Base-by-base conservation (phyloP, 1,284 basidiomycete genomes). In the Sporisorium scitamineum region DNA sequence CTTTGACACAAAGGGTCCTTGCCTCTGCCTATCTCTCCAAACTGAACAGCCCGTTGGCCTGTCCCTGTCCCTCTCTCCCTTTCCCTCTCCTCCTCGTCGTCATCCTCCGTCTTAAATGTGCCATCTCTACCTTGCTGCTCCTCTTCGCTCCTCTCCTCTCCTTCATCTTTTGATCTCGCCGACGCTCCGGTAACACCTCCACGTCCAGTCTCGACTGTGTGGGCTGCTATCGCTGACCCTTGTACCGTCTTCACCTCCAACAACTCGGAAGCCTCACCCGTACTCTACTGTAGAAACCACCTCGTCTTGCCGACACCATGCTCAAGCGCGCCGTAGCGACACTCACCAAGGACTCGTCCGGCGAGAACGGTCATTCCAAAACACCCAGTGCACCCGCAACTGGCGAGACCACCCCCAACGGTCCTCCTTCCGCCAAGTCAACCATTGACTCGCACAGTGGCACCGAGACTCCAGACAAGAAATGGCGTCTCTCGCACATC, bases 151-250 rank as follows among this genome's bases (percentile, higher is more conserved):
- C 27, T 18, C 47, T 32, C 48, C 39, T 29, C 37, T 20, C 24
- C 52, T 32, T 42, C 54, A 5, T 3, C 24, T 20, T 14, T n/a
- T 18, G 22, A 50, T n/a, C n/a, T 18, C 37, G 22, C 2, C 53
- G 34, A 31, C 61, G 18, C 39, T 20, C 41, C 44, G 59, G 55
- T 59, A 24, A 58, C 59, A 66, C 69, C 61, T 76, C 68, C 60
- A 62, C 63, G 68, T 76, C 73, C 64, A 68, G 73, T 76, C 68
- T 76, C 73, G 73, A 76, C 73, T 63, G 67, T 71, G 69, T 71
- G 62, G 69, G 63, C 60, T 66, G 55, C 55, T 66, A 54, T 48
- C 61, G 65, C 52, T 41, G 29, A 37, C 26, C 14, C 32, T 18
- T 37, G 18, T 44, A 48, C n/a, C 47, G 10, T 22, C 54, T 26